phyloP scores from a whole-genome alignment of 495 filamentous ascomycete species.

The Aspergillus kassunensis region DNA sequence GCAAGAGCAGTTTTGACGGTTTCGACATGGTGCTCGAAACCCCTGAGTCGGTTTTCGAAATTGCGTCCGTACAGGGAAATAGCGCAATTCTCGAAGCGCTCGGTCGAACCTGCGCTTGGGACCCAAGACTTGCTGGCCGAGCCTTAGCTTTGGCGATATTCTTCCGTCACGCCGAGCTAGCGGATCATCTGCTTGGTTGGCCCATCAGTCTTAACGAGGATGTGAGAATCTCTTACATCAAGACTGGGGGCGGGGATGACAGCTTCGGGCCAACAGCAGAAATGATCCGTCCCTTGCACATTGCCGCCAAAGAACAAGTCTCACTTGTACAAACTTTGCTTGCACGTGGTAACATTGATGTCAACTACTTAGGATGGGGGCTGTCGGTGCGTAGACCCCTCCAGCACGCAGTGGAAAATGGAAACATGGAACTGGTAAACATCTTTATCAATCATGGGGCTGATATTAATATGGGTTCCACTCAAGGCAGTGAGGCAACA shows the following conservation, averaged over 20 bases:
- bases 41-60: constrained; percentile 1
- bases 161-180: not conserved
- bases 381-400: constrained; percentile 18
- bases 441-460: constrained; percentile 29
- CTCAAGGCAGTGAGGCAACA: constrained; percentile 12
- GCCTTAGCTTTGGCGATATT: not conserved
- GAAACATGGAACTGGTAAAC: constrained; percentile 22
- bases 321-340: not conserved
- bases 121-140: not conserved
- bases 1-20: not conserved
- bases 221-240: not conserved
- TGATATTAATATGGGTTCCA: constrained; percentile 23
- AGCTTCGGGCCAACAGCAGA: not conserved
- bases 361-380: not conserved
- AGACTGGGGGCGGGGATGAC: not conserved
- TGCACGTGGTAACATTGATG: not conserved
- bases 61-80: not conserved
- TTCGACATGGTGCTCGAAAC: not conserved
- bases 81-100: not conserved
- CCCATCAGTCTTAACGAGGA: not conserved
- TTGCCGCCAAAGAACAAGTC: not conserved
- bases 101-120: not conserved
- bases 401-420: constrained; percentile 24
- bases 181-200: not conserved
- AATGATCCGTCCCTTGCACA: not conserved